Evolutionary conservation across 164 flowering plant genomes (phyloP), one percentile per base, ranked within the genome.

Genomic region (Vitis rupestris): DNA sequence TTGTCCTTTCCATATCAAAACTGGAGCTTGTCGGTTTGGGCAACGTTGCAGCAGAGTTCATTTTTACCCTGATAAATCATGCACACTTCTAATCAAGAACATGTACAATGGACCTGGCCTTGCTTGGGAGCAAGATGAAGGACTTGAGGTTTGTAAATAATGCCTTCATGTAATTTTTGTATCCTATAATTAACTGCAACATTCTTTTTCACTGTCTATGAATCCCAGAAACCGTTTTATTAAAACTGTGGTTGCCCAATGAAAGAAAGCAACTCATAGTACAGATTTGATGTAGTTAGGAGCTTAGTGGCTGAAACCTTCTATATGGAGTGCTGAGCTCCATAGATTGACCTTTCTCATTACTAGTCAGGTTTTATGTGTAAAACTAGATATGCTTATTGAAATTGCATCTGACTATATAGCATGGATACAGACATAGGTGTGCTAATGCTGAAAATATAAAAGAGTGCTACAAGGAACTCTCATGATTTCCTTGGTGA

Each of bases 41-140:
- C 75, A 82, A 15, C 89, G 91, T 17, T 93, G 99, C 78, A 95
- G 94, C 83, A 93, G 99, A 80, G 89, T 88, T 70, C 99, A 95
- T 72, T 93, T 90, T 70, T 89, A 91, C 80, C 98, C 99, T 74
- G 97, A 93, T 80, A 91, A 89, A 74, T 84, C 97, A 1, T 88
- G 97, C 86, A 95, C 99, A 50, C 63, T 95, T 74, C 92, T 95
- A 30, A 79, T 95, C 31, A 95, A 90, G 84, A 93, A 90, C 84
- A 95, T 95, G 99, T 93, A 95, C 79, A 88, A 68, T 80, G 99
- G 99, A 67, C 97, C 99, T 81, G 99, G 98, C 79, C 84, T 95
- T 76, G 85, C 92, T 60, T 95, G 96, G 97, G 99, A 95, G 81
- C 99, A 93, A 76, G 99, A 95, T 80, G 99, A 95, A 81, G 98